These are phyloP conservation scores for Fusarium sp. DNA, from an alignment of 2,329 filamentous ascomycete species.

Conservation along the genomic window DNA sequence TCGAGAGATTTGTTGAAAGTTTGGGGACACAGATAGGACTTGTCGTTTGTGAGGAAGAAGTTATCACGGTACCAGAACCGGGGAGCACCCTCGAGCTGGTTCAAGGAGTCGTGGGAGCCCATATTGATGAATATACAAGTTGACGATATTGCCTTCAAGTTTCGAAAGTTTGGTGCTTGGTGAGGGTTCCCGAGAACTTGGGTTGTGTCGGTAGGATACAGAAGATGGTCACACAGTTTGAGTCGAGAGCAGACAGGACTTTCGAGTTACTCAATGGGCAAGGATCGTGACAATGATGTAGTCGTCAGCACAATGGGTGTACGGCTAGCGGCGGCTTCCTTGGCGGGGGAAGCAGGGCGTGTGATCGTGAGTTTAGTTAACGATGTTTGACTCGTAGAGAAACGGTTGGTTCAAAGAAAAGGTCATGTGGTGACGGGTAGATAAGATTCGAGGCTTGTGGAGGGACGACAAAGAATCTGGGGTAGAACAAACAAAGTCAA, in stretches of 20 bases:
- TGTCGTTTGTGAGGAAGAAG: constrained; percentile 70
- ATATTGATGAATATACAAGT: constrained; percentile 31
- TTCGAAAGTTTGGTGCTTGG: background rate
- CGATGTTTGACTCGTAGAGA: constrained; percentile 19
- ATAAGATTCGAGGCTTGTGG: constrained; percentile 26
- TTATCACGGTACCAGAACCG: constrained; percentile 61
- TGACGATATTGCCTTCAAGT: background rate
- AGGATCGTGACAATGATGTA: constrained; percentile 31
- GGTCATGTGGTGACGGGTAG: constrained; percentile 32
- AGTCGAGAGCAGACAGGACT: background rate
- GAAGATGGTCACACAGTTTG: background rate
- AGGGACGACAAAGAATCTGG: constrained; percentile 17
- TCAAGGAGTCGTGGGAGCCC: constrained; percentile 39
- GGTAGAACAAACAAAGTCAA: background rate
- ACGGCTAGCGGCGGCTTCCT: constrained; percentile 37
- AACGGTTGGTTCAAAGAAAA: constrained; percentile 29
- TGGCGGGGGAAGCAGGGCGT: constrained; percentile 34
- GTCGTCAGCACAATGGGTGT: constrained; percentile 29
- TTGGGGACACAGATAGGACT: constrained; percentile 61
- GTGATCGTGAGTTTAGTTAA: constrained; percentile 34
- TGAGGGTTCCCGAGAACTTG: background rate
- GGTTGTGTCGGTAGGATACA: background rate
- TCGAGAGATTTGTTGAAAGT: constrained; percentile 65
- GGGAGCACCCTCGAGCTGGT: constrained; percentile 46
- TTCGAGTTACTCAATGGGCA: background rate